Base-by-base conservation (phyloP, 257 asterid species). In the Solanum infundibuliforme region DNA sequence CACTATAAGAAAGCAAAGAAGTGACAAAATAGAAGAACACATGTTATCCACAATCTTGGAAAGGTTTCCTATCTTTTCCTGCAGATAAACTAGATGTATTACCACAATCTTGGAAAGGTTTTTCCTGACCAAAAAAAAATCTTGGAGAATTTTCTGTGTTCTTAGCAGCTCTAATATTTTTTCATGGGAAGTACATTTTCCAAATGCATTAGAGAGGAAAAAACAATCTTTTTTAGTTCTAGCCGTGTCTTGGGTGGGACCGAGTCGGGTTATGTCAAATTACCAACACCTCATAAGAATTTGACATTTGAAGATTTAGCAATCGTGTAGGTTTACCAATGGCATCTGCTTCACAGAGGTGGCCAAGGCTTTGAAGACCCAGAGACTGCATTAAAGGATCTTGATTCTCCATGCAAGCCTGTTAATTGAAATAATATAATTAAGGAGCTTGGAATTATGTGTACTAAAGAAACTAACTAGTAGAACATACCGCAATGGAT, bases 331-430 rank as follows among this genome's bases (percentile, higher is more conserved):
- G 21, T 84, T 90, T 93, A 97, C 99, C 99, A 79, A 97, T 92
- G 62, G 93, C 98, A 91, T 97, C 99, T 55, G 99, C 98, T 93
- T 94, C 98, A 92, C 99, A 97, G 65, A 97, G 98, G 93, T 96
- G 96, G 84, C 96, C 96, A 89, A 97, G 96, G 90, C 99, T 93
- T 87, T 92, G 98, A 87, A 95, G 92, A 89, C 99, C 99, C 46
- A 97, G 92, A 88, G 95, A 94, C 95, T 95, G 96, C 90, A 97
- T 91, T 86, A 93, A 89, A 90, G 95, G 94, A 89, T 95, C 98
- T 87, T 90, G 90, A 86, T 92, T 89, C 91, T 95, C 98, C 86
- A 97, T 92, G 90, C 99, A 95, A 60, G 96, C 96, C 99, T 97
- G 93, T 87, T 73, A 86, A 83, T 88, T 20, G 83, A 82, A 89